Evolutionary conservation across 805 yeast species (phyloP).

Genomic region (Ogataea minuta): DNA sequence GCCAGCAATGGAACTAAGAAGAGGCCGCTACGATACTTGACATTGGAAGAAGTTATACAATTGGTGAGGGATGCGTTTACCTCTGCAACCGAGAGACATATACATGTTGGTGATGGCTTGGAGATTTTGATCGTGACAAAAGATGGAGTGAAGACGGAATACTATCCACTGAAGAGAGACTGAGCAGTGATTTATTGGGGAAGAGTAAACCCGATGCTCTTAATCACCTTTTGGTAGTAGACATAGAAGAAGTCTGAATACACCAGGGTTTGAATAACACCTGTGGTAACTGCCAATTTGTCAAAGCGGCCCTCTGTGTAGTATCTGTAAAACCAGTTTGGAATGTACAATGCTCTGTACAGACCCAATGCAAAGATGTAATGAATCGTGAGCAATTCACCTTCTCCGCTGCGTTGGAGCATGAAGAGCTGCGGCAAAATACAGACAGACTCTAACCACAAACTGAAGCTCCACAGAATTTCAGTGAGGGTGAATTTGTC

Average conservation of each 20-base stretch:
- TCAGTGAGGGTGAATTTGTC: conserved; percentile 61
- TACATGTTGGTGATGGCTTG: conserved; percentile 95
- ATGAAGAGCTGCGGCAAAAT: conserved; percentile 90
- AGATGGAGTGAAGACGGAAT: conserved; percentile 85
- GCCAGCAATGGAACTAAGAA: conserved; percentile 65
- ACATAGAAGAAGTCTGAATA: conserved; percentile 96
- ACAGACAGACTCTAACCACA: conserved; percentile 92
- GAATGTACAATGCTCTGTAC: conserved; percentile 85
- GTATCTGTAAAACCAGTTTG: conserved; percentile 94
- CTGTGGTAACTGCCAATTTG: conserved; percentile 70
- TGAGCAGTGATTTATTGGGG: conserved; percentile 37
- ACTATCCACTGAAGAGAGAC: conserved; percentile 85
- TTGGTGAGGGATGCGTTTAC: conserved; percentile 92
- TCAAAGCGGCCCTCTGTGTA: conserved; percentile 62
- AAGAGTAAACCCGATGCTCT: conserved; percentile 72
- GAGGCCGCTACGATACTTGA: conserved; percentile 59
- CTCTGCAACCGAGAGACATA: conserved; percentile 97
- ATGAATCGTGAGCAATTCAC: conserved; percentile 83
- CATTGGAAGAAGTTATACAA: conserved; percentile 80
- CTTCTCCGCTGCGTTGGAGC: conserved; percentile 85
- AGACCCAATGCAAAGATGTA: conserved; percentile 91
- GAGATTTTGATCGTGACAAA: conserved; percentile 89
- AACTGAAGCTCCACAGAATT: conserved; percentile 79
- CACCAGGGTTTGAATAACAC: conserved; percentile 78
- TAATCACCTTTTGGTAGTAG: conserved; percentile 78